phyloP scores from a whole-genome alignment of 768 basidiomycete genomes.

The Tulasnella sp. region DNA sequence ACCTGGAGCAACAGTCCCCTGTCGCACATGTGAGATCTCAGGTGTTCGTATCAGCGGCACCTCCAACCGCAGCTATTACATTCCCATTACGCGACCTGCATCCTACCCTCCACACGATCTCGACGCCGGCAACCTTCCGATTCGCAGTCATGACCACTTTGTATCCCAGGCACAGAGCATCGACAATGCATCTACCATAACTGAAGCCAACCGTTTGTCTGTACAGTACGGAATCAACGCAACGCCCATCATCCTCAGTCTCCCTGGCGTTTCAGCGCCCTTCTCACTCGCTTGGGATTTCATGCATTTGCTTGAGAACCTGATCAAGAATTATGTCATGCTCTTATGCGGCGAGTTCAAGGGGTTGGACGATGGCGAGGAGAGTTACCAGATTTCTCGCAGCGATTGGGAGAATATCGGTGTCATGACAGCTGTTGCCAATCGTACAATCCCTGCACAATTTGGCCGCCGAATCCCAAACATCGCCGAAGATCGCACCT shows the following conservation, averaged over 20 bases:
- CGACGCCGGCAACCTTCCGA: neutral
- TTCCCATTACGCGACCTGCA: slow-evolving; percentile 21
- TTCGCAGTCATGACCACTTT: neutral
- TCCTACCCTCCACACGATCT: neutral
- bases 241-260: slow-evolving; percentile 24
- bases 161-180: neutral
- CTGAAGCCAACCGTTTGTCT: slow-evolving; percentile 20
- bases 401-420: neutral
- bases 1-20: slow-evolving; percentile 30
- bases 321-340: slow-evolving; percentile 30
- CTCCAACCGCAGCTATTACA: slow-evolving; percentile 20
- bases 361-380: slow-evolving; percentile 28
- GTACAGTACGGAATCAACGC: slow-evolving; percentile 28
- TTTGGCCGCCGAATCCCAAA: neutral
- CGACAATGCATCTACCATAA: slow-evolving; percentile 14
- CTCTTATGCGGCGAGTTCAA: slow-evolving; percentile 35
- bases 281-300: slow-evolving; percentile 37
- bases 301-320: slow-evolving; percentile 40
- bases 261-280: slow-evolving; percentile 28
- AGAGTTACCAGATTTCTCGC: neutral
- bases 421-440: neutral
- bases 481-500: neutral
- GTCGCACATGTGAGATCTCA: slow-evolving; percentile 30
- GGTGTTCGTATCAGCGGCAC: slow-evolving; percentile 20
- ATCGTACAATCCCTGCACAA: neutral